Evolutionary conservation across 108 stramenopile species (phyloP).

Genomic region (Mayamaea pseudoterrestris): DNA sequence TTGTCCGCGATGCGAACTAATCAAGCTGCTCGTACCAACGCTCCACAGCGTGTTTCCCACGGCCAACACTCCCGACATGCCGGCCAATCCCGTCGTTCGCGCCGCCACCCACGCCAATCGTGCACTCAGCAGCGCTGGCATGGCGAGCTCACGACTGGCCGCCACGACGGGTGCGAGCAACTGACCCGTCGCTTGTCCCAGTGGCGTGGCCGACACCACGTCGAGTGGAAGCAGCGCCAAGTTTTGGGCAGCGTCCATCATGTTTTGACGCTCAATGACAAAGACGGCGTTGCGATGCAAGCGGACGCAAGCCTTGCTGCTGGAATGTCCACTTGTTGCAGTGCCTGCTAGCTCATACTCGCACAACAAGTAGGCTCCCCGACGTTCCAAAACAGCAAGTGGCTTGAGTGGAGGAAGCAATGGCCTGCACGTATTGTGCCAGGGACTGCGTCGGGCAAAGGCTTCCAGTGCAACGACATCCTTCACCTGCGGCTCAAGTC

Average conservation of each 20-base stretch:
- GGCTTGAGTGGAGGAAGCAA: conserved; percentile 52
- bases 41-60: conserved; percentile 43
- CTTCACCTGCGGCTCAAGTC: conserved; percentile 50
- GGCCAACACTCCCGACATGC: conserved; percentile 48
- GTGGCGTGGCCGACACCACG: conserved; percentile 45
- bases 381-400: conserved; percentile 38
- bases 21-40: conserved; percentile 24
- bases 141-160: conserved; percentile 40
- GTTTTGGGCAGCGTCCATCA: conserved; percentile 51
- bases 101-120: conserved; percentile 52
- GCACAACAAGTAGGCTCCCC: conserved; percentile 36
- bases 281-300: conserved; percentile 74
- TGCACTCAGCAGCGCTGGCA: conserved; percentile 52
- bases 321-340: conserved; percentile 5
- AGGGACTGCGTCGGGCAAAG: conserved; percentile 53
- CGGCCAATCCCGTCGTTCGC: conserved; percentile 51
- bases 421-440: conserved; percentile 25
- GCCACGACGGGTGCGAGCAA: conserved; percentile 44
- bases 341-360: conserved; percentile 15
- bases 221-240: conserved; percentile 62
- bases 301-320: conserved; percentile 21
- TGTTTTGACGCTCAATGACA: conserved; percentile 73
- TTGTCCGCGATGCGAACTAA: not conserved
- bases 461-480: conserved; percentile 74
- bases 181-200: conserved; percentile 37